These are phyloP conservation scores for Fusarium falciforme DNA, from an alignment of 2,329 filamentous ascomycete species.

Conservation along the genomic window DNA sequence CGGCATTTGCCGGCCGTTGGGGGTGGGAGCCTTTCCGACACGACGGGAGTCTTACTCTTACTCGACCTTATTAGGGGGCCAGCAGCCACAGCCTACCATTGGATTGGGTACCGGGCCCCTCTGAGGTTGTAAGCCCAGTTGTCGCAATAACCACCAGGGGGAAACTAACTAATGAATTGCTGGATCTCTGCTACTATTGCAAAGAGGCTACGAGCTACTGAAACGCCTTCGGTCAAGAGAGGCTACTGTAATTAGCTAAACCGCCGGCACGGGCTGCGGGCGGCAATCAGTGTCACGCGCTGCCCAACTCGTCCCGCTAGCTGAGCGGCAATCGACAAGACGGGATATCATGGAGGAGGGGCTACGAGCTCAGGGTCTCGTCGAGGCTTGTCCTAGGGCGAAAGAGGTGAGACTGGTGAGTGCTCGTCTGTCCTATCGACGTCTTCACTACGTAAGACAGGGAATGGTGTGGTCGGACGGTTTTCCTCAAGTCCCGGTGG, in stretches of 20 bases:
- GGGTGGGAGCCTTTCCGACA: not conserved
- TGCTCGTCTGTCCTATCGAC: not conserved
- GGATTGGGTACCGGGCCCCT: not conserved
- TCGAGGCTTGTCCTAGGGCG: not conserved
- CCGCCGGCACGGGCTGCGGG: not conserved
- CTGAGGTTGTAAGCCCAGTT: not conserved
- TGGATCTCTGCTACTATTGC: not conserved
- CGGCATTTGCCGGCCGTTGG: slow-evolving; percentile 38
- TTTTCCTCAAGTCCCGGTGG: not conserved
- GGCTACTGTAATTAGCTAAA: not conserved
- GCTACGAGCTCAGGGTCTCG: not conserved
- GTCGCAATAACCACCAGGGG: not conserved
- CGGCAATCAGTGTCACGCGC: slow-evolving; percentile 2
- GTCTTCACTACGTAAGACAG: not conserved
- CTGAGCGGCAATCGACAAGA: not conserved
- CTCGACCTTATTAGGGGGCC: not conserved
- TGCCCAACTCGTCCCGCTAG: not conserved
- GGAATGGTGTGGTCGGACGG: not conserved
- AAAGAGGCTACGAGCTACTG: not conserved
- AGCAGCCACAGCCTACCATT: slow-evolving; percentile 5
- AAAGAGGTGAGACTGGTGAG: not conserved
- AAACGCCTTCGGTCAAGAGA: not conserved
- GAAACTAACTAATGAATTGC: not conserved
- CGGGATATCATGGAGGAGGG: not conserved
- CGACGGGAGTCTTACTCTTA: not conserved